Conservation (phyloP, 306 rosid genomes). For the cucumber (Cucumis sativus) region DNA sequence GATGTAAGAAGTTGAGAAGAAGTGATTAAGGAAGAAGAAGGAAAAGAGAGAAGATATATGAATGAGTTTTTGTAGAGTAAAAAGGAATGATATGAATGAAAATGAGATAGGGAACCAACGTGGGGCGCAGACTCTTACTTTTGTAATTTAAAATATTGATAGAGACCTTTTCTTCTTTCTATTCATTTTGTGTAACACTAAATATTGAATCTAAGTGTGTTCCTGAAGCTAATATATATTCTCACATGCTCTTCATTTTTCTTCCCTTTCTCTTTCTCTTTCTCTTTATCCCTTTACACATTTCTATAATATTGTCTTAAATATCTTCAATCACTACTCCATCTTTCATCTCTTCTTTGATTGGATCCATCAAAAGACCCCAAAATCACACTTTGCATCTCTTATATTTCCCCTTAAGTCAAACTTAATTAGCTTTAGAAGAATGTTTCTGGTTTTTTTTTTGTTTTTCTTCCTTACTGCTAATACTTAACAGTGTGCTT, state of each 20-base stretch:
- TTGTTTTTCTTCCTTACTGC: neutral
- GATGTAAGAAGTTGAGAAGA: no score
- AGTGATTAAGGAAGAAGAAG: neutral
- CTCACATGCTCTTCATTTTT: conserved; percentile 4
- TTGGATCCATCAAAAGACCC: neutral
- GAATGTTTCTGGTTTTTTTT: neutral
- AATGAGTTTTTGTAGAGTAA: neutral
- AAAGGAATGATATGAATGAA: neutral
- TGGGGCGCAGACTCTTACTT: neutral
- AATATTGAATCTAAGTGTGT: neutral
- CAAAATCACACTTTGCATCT: neutral
- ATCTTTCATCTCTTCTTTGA: neutral
- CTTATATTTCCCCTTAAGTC: neutral
- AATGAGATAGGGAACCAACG: conserved; percentile 1
- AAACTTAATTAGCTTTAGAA: neutral
- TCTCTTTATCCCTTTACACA: neutral
- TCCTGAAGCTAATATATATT: neutral
- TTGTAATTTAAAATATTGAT: neutral
- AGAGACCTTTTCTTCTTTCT: neutral
- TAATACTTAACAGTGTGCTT: neutral
- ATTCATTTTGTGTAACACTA: neutral
- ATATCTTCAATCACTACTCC: neutral
- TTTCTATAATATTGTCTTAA: neutral
- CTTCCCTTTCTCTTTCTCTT: neutral
- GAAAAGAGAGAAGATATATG: neutral